Evolutionary conservation across 331 rosid species (phyloP), one percentile per base, ranked within the genome.

Genomic region (Cydonia oblonga): DNA sequence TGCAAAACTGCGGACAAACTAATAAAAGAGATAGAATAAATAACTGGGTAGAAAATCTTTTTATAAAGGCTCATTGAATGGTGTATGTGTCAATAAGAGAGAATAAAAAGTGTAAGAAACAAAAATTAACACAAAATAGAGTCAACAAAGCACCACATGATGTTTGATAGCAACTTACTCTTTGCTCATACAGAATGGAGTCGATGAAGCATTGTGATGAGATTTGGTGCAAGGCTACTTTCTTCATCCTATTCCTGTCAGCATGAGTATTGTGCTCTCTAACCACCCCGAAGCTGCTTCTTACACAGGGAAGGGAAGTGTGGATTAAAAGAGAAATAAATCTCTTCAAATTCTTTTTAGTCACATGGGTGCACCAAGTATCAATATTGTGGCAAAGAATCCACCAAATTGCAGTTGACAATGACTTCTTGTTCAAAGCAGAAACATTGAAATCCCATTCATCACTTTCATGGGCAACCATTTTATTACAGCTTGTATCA

Each of bases 1-100:
- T 75, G 92, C 90, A 72, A 93, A 78, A 72, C 96, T 89, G 96
- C 85, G 13, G 78, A 84, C 88, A 93, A 89, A 89, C 97, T 88
- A 84, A 81, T 77, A 77, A 83, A 83, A 85, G 80, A 71, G 69
- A 76, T 15, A 57, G 46, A 83, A 82, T 85, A 74, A 81, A 72
- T 73, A 66, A 11, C 24, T 53, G 74, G 68, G 23, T 69, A 73
- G 67, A 29, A 80, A 51, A 9, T 32, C 22, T 23, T 35, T 75
- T 59, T 51, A 22, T 20, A 35, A 23, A 54, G 54, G 70, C 64
- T 65, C 54, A 60, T 35, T 49, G 44, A 73, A 46, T 40, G 68
- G 64, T 61, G 29, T 13, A 60, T 61, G 63, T 40, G 66, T 64
- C 70, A 19, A 76, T 33, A 62, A 62, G 56, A 73, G 29, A 22